Base-by-base conservation (phyloP, 495 filamentous ascomycete species). In the Aspergillus asperescens region DNA sequence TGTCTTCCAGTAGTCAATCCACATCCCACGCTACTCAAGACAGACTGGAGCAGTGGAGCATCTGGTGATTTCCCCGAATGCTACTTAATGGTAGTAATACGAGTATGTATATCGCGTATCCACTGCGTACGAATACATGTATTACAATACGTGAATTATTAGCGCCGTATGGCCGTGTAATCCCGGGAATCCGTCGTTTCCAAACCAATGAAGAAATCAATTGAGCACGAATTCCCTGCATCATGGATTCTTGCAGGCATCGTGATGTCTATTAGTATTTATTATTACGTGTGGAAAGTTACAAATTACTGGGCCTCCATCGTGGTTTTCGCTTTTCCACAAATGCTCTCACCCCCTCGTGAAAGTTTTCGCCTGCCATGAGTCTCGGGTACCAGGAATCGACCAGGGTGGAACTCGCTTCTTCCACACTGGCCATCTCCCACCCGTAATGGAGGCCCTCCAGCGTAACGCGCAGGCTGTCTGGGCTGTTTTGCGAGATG, bases 301-400 rank as follows among this genome's bases (percentile, higher is more conserved):
- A 49, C 60, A 94, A 61, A 70, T 90, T 91, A 61, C 81, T 85
- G 62, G 83, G 74, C 62, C 76, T 76, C 88, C 89, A 92, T 44
- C 68, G 75, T 19, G 86, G 80, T 64, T 78, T 74, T 68, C 88
- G 74, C 69, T 81, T 89, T 79, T 90, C 88, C 52, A 86, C 80
- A 79, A 94, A 94, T 51, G 85, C 86, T 68, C 62, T 75, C 32
- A 93, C 75, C 0, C 88, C 89, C 70, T 94, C 89, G 55, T 69
- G 76, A 64, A 88, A 85, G 71, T 93, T 93, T 61, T 83, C 79
- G 13, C 86, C 88, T 15, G 58, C 70, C 35, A 83, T 73, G 47
- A 95, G 71, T 53, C 67, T 65, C 45, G 57, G 65, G 61, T 79
- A 90, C 78, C 80, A 75, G 2, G 78, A 77, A 54, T 77, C 73